Base-by-base conservation (phyloP, 164 flowering plant genomes). In the Liquidambar formosana region DNA sequence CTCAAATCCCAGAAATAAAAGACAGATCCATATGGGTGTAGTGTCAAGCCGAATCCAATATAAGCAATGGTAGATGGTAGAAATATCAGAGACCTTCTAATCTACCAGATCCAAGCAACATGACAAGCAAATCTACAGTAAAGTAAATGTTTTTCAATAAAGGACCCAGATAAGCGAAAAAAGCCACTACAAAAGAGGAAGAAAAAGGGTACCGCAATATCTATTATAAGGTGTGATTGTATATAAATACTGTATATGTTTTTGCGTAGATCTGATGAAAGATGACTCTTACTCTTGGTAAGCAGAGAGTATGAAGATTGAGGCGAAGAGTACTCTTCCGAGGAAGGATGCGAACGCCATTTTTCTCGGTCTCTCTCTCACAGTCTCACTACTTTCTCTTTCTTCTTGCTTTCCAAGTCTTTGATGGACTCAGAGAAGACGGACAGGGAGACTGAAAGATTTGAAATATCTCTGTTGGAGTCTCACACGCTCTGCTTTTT, bases 271-370 rank as follows among this genome's bases (percentile, higher is more conserved):
- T 54, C 23, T 22, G 21, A 27, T 25, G 27, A 12, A 11, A 49
- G 13, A 47, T 15, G 54, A 16, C 0, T 53, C 72, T 63, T 19
- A 76, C 79, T 67, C 75, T 68, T 76, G 79, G 47, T 64, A 76
- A 26, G 79, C 72, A 10, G 75, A 71, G 57, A 71, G 72, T 16
- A 76, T 57, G 75, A 71, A 76, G 62, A 76, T 25, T 8, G 72
- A 67, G 47, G 75, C 72, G 54, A 75, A 75, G 68, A 75, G 71
- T 5, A 76, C 69, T 52, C 75, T 67, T 10, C 78, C 78, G 4
- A 76, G 69, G 69, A 76, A 71, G 33, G 78, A 75, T 67, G 68
- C 64, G 56, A 76, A 67, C 23, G 72, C 78, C 78, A 76, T 76
- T 49, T 25, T 2, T 22, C 23, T 41, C 27, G 10, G 11, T 18